Evolutionary conservation across 768 basidiomycete species (phyloP).

Genomic region (Mycena galopus): DNA sequence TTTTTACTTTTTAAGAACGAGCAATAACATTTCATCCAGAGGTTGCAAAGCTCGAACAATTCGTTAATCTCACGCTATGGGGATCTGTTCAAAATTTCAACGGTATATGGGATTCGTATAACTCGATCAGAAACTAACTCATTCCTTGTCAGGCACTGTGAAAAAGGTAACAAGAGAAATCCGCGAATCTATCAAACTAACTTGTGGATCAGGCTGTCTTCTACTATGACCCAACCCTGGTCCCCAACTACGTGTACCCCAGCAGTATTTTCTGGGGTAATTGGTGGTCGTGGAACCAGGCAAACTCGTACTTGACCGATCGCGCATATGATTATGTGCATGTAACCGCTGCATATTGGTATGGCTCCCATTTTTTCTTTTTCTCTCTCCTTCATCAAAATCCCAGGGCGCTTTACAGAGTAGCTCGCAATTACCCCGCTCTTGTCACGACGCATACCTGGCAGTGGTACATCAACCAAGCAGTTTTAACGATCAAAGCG

Average conservation of each 20-base stretch:
- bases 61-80: slow-evolving; percentile 60
- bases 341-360: slow-evolving; percentile 63
- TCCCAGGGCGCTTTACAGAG: slow-evolving; percentile 61
- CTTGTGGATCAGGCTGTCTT: slow-evolving; percentile 56
- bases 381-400: too few species aligned
- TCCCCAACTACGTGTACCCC: slow-evolving; percentile 64
- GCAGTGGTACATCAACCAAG: slow-evolving; percentile 71
- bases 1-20: neutral
- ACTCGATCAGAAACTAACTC: neutral
- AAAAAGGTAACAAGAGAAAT: slow-evolving; percentile 56
- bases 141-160: slow-evolving; percentile 54
- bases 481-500: slow-evolving; percentile 59
- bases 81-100: slow-evolving; percentile 66
- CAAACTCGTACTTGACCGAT: slow-evolving; percentile 59
- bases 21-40: slow-evolving; percentile 44
- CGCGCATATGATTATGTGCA: slow-evolving; percentile 69
- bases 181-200: neutral
- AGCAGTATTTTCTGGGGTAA: slow-evolving; percentile 62
- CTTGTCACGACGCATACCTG: slow-evolving; percentile 62
- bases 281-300: slow-evolving; percentile 71
- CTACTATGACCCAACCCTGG: slow-evolving; percentile 62
- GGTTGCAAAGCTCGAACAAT: slow-evolving; percentile 65
- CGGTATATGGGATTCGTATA: slow-evolving; percentile 43
- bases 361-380: too few species aligned
- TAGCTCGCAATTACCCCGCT: slow-evolving; percentile 67